Base-by-base conservation (phyloP, 1,139 yeast genomes). In the Pichia kudriavzevii region DNA sequence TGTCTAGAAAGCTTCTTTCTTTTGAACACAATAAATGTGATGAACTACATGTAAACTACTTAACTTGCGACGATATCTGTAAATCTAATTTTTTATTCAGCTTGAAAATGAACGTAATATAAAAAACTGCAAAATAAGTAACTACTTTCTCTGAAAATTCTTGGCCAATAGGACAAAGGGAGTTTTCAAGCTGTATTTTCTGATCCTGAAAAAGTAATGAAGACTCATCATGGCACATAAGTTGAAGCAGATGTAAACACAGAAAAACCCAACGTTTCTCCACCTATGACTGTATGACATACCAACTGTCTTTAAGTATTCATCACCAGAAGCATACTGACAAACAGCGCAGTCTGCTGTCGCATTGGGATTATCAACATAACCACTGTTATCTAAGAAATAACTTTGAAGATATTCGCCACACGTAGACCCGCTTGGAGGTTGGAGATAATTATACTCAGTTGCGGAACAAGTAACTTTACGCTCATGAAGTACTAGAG, bases 221-320 rank as follows among this genome's bases (percentile, higher is more conserved):
- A 37, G 10, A 4, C 18, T 19, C 19, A 41, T 15, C 48, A 45
- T 43, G 3, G 32, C 26, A 23, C 28, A 27, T 4, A 48, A 12
- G 50, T 79, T 78, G 64, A 78, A 77, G 15, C 60, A 39, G 40
- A 73, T 63, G 52, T 72, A 79, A n/a, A 60, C 78, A 60, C 70
- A 71, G 45, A 63, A 62, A 39, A 79, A 62, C 12, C 87, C 87
- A 41, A 78, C 39, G 49, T 79, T 76, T 63, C 85, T 69, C 83
- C 84, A 77, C 34, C 76, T 58, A 39, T 74, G 56, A 25, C 57
- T 46, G 49, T 60, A 75, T 21, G 57, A 53, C 36, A 73, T 63
- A 26, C 67, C 65, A 36, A 76, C 55, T 7, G 60, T 54, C 0
- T 48, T 42, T 49, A 80, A 53, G 47, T 64, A 79, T 26, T 70